These are phyloP conservation scores for Ensete ventricosum DNA, from an alignment of 176 grass and related monocot genomes.

Conservation along the genomic window DNA sequence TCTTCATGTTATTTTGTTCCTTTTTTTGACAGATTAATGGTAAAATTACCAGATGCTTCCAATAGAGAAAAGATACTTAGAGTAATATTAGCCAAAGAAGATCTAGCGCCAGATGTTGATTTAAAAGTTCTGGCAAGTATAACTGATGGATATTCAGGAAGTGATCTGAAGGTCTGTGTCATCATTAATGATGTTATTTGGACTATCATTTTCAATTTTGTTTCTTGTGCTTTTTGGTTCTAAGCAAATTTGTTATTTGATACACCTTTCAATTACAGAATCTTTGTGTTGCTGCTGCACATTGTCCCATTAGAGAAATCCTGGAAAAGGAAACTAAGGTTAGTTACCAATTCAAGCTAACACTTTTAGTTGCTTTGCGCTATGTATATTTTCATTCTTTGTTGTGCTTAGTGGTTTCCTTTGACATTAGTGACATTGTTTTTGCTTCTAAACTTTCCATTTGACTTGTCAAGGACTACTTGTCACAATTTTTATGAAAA, in stretches of 20 bases:
- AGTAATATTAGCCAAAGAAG: conserved; percentile 93
- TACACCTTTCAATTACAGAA: conserved; percentile 32
- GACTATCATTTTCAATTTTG: background rate
- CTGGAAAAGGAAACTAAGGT: conserved; percentile 91
- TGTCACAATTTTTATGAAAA: too few relatives aligned
- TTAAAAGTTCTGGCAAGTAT: conserved; percentile 61
- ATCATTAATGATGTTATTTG: conserved; percentile 9
- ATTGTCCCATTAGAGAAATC: conserved; percentile 89
- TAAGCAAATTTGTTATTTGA: background rate
- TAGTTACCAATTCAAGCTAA: conserved; percentile 7
- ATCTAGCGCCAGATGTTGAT: conserved; percentile 63
- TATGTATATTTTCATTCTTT: background rate
- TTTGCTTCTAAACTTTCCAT: background rate
- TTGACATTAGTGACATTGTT: background rate
- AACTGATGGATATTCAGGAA: conserved; percentile 96
- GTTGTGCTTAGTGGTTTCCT: background rate
- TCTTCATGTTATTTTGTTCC: background rate
- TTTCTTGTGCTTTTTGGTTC: background rate
- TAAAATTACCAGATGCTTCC: conserved; percentile 76
- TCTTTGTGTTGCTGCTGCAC: conserved; percentile 86
- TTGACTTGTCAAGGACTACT: too few relatives aligned
- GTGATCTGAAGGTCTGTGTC: conserved; percentile 80
- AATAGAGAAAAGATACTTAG: conserved; percentile 90
- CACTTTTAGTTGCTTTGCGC: background rate
- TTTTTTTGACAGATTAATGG: conserved; percentile 75